Evolutionary conservation across 768 basidiomycete species (phyloP).

Genomic region (Clathrus columnatus): DNA sequence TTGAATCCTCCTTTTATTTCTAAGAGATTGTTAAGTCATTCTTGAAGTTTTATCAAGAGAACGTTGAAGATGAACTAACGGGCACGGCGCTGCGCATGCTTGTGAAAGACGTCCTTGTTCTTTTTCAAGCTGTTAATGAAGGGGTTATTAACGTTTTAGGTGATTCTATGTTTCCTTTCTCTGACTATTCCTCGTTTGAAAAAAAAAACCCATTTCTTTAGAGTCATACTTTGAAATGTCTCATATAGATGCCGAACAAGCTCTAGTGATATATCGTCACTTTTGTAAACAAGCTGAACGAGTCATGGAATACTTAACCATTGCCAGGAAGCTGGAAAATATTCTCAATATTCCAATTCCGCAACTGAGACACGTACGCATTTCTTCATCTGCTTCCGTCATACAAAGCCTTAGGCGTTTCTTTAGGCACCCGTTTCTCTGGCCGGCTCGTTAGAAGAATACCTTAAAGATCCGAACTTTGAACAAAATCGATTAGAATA

Average conservation of each 20-base stretch:
- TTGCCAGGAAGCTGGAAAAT: constrained; percentile 90
- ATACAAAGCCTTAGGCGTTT: not conserved
- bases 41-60: constrained; percentile 82
- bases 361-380: constrained; percentile 67
- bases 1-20: constrained; percentile 13
- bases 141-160: constrained; percentile 57
- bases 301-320: constrained; percentile 80
- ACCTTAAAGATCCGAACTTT: constrained; percentile 92
- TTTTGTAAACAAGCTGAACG: constrained; percentile 93
- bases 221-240: constrained; percentile 99
- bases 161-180: constrained; percentile 17
- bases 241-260: constrained; percentile 78
- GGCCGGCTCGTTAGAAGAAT: constrained; percentile 90
- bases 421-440: constrained; percentile 85
- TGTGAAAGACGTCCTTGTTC: constrained; percentile 89
- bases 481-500: constrained; percentile 94
- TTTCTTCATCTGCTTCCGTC: not conserved
- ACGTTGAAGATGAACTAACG: constrained; percentile 86
- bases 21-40: not conserved
- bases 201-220: too few species aligned
- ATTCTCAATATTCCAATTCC: constrained; percentile 91
- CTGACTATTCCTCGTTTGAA: not conserved
- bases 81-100: constrained; percentile 86
- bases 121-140: constrained; percentile 96
- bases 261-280: constrained; percentile 80